Base-by-base conservation (phyloP, 108 stramenopile genomes). In the Seminavis robusta region DNA sequence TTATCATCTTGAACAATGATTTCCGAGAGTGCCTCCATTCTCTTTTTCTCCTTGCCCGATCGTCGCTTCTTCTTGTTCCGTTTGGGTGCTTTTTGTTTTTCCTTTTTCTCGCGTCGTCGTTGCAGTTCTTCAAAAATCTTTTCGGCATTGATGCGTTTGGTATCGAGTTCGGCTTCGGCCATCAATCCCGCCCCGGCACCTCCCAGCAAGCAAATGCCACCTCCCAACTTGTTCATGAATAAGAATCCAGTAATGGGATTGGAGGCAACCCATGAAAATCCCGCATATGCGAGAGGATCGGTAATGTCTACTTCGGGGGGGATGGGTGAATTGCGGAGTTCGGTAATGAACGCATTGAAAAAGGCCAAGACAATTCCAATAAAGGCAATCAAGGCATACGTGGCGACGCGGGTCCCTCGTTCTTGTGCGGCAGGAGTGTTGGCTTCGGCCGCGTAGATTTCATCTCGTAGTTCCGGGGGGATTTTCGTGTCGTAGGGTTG, bases 51-150 rank as follows among this genome's bases (percentile, higher is more conserved):
- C 48, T 64, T 81, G 17, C 81, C 78, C 8, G 69, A 71, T 59
- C 59, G 70, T 21, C 59, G 52, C 44, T 64, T 82, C 47, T 79
- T 74, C 16, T 65, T 56, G 16, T 51, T 57, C 5, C 47, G 5
- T 49, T 27, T 51, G 16, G 16, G 32, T 21, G 23, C 44, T 52
- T 46, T 67, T 31, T 38, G 58, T 29, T 65, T 64, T 8, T 52
- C 3, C 3, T 51, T 51, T 53, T 52, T 26, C 33, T 47, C 47
- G n/a, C 72, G 64, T 26, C 86, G 80, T 27, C 84, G 70, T 64
- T 84, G 75, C 71, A 88, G 47, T 62, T 92, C 90, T 52, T 68
- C 70, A 68, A 69, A 92, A 42, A 88, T 92, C 40, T 77, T 78
- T 74, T 91, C 85, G 4, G 81, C 85, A 46, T 81, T 83, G 51